Base-by-base conservation (phyloP, 2,329 filamentous ascomycete genomes). In the Knoxdaviesia capensis region DNA sequence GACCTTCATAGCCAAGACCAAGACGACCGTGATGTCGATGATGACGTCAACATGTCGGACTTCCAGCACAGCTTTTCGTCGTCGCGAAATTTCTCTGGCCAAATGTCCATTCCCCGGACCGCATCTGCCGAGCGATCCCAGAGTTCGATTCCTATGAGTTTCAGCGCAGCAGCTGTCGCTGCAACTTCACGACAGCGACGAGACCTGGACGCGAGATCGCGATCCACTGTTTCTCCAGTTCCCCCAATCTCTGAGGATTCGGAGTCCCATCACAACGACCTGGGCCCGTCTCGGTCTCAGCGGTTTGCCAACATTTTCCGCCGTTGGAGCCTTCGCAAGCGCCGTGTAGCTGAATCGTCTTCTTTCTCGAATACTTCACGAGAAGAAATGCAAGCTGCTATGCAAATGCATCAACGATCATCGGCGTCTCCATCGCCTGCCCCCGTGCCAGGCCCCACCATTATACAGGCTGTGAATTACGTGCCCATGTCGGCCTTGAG, bases 291-390 rank as follows among this genome's bases (percentile, higher is more conserved):
- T 20, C 20, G 20, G 20, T 20, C 20, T 20, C 20, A 20, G 20
- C 20, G 20, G 20, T 20, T 20, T 20, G 11, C 20, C 6, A 35
- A 31, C 6, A 32, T 33, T 11, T 37, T 38, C 3, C 29, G 29
- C 7, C 31, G 34, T 11, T 41, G 39, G 4, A 34, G 32, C 3
- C 7, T 31, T 5, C 35, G 32, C 7, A 44, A 44, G 31, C n/a
- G 29, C 11, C 59, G 61, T 20, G 51, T 66, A 32, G 69, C 78
- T 1, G 81, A 86, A 65, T 73, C 76, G 4, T 77, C 81, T 0
- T 86, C 87, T n/a, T 90, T 93, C 54, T 86, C 85, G 5, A 94
- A 94, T 52, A 83, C 85, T 0, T 94, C 87, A 1, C 73, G 86
- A 48, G 87, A 94, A 53, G 92, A 87, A 10, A 88, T 94, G 66